phyloP scores from a whole-genome alignment of 768 basidiomycete species.

The Trametopsis cervina region DNA sequence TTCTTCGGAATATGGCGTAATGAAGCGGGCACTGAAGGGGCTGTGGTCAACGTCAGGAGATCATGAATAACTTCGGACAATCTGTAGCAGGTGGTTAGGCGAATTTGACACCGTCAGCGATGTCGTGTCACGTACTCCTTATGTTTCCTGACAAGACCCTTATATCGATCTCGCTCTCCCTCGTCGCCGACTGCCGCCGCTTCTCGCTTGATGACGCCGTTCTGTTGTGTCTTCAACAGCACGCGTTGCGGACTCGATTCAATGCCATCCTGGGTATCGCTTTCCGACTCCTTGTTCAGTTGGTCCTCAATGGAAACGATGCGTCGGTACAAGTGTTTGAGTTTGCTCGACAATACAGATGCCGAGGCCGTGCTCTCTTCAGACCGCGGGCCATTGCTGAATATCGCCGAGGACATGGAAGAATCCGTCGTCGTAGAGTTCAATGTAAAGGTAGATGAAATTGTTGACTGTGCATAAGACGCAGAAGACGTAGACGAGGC shows the following conservation, averaged over 20 bases:
- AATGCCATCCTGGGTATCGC: slow-evolving; percentile 18
- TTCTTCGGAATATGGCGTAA: slow-evolving; percentile 85
- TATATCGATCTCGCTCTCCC: slow-evolving; percentile 70
- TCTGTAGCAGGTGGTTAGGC: slow-evolving; percentile 35
- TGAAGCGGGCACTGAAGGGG: slow-evolving; percentile 83
- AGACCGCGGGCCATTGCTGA: slow-evolving; percentile 48
- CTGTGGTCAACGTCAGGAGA: slow-evolving; percentile 76
- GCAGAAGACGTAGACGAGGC: slow-evolving; percentile 66
- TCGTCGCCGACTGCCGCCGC: slow-evolving; percentile 38
- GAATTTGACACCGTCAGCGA: not conserved
- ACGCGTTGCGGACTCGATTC: slow-evolving; percentile 30
- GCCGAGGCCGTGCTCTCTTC: slow-evolving; percentile 37
- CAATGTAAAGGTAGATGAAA: slow-evolving; percentile 65
- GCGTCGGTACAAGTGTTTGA: slow-evolving; percentile 77
- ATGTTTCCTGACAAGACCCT: slow-evolving; percentile 66
- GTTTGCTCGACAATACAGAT: slow-evolving; percentile 64
- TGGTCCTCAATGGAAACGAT: slow-evolving; percentile 78
- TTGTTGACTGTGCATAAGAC: slow-evolving; percentile 54
- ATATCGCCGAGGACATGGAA: slow-evolving; percentile 63
- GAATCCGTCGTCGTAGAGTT: slow-evolving; percentile 74
- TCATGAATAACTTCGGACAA: slow-evolving; percentile 88
- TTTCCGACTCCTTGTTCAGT: slow-evolving; percentile 41
- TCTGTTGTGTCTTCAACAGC: slow-evolving; percentile 24
- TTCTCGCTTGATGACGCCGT: not conserved
- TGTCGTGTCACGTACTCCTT: slow-evolving; percentile 55